phyloP scores from a whole-genome alignment of 371 early-diverging fungal genomes.

The Mortierella sp. region DNA sequence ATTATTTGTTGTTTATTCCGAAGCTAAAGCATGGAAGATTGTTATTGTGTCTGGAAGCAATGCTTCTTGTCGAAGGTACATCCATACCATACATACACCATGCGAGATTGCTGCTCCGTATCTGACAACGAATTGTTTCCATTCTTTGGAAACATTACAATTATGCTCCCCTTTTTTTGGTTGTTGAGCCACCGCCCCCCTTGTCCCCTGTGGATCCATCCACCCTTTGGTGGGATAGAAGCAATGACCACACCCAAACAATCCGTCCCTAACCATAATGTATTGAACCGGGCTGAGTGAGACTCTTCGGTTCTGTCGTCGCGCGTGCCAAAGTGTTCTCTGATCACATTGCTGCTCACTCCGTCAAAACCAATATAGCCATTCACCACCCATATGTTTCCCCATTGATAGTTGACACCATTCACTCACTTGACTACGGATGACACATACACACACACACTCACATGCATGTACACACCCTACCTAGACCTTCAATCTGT shows the following conservation, averaged over 20 bases:
- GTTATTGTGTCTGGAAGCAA: background rate
- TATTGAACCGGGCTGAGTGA: slow-evolving; percentile 6
- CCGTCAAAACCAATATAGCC: too few species aligned
- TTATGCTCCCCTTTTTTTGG: background rate
- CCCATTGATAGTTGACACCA: background rate
- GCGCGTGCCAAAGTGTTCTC: background rate
- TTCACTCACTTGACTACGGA: background rate
- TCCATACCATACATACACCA: too few species aligned
- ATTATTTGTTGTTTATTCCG: background rate
- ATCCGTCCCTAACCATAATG: background rate
- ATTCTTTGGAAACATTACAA: background rate
- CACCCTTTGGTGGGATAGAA: slow-evolving; percentile 18
- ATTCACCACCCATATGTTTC: too few species aligned
- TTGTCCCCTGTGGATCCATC: slow-evolving; percentile 4
- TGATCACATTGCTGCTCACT: background rate
- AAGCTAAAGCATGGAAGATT: background rate
- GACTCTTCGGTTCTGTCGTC: background rate
- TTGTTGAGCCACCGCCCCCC: slow-evolving; percentile 6
- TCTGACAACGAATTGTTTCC: background rate
- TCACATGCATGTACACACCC: background rate
- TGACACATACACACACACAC: background rate
- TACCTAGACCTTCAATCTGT: background rate
- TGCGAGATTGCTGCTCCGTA: background rate
- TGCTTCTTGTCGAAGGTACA: background rate
- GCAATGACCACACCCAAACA: background rate